Percentiles rank a stretch among this genome's conserved stretches.
These are phyloP conservation scores for Pseudogymnoascus sp. DNA, from an alignment of 2,329 filamentous ascomycete genomes.

Conservation along the genomic window DNA sequence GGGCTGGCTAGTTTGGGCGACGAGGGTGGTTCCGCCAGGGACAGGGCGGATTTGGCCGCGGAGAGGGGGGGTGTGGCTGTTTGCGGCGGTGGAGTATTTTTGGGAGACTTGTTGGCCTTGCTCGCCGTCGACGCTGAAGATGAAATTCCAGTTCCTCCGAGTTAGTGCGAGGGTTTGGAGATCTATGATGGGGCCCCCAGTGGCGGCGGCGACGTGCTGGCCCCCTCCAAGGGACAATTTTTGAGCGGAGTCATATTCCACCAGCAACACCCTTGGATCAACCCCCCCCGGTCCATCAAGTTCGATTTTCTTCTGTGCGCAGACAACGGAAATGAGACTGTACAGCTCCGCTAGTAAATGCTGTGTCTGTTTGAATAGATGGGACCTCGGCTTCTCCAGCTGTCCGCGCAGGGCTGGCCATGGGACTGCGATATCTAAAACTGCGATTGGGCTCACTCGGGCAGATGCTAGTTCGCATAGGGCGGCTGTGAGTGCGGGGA, in stretches of 20 bases:
- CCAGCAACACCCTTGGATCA: conserved; percentile 64
- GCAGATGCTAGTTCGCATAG: conserved; percentile 38
- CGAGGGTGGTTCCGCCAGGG: conserved; percentile 43
- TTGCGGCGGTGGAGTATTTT: conserved; percentile 39
- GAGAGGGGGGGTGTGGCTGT: conserved; percentile 38
- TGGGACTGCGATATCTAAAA: conserved; percentile 53
- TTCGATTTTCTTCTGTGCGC: conserved; percentile 51
- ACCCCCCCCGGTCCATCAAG: conserved; percentile 61
- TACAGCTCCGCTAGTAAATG: conserved; percentile 70
- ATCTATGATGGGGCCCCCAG: conserved; percentile 31
- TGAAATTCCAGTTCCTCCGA: conserved; percentile 51
- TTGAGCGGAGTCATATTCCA: conserved; percentile 48
- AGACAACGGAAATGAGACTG: conserved; percentile 65
- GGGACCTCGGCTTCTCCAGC: conserved; percentile 42
- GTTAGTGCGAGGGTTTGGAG: conserved; percentile 43
- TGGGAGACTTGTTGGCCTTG: conserved; percentile 50
- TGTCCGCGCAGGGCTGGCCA: conserved; percentile 43
- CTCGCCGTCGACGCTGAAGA: conserved; percentile 61
- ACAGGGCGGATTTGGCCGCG: conserved; percentile 44
- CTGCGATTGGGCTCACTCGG: conserved; percentile 30
- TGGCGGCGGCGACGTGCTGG: conserved; percentile 28
- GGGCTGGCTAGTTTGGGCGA: conserved; percentile 18
- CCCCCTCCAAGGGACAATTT: conserved; percentile 37
- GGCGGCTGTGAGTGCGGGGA: conserved; percentile 43
- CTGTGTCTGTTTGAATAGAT: conserved; percentile 59